Base-by-base conservation (phyloP, 2,329 filamentous ascomycete genomes). In the Acarospora socialis region DNA sequence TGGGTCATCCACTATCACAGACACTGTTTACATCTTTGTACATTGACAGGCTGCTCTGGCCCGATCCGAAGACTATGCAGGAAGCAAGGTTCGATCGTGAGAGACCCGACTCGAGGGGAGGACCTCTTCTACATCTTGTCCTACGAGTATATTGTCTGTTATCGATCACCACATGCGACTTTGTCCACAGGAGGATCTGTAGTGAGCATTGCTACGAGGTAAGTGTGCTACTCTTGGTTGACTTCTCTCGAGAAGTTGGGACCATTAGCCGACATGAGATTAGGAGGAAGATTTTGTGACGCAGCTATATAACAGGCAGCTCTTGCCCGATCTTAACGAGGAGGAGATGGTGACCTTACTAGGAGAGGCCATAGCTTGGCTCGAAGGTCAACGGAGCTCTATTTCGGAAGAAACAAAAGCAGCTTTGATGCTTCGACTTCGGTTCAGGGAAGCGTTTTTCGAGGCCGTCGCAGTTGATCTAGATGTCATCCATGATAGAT, bases 231-330 rank as follows among this genome's bases (percentile, higher is more conserved):
- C 30, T 23, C 26, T 13, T 5, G 14, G n/a, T 12, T 17, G 7
- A 21, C 14, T n/a, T 23, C 12, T 22, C 13, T 16, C 13, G 27
- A 22, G 19, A 5, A 8, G 10, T 13, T 19, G 36, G 9, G 21
- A 28, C 24, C 10, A 22, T 23, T 27, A 24, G 28, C 35, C 39
- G 24, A 32, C 27, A n/a, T 28, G 20, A n/a, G 23, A 18, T 21
- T 43, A 87, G 77, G 90, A 98, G 57, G 90, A 98, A 55, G 90
- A 98, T 49, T 94, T 98, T 50, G 82, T 92, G 13, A 86, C 83
- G 5, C 84, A 92, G 52, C 80, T 86, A 0, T 95, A 90, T 51
- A 79, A 84, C 43, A 72, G 86, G 21, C 73, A 72, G 8, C 61
- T 98, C 1, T 65, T 95, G 5, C 71, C 74, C 16, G 58, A 66